Evolutionary conservation across 2,329 filamentous ascomycete genomes (phyloP), one percentile per base, ranked within the genome.

Genomic region (Beauveria sp.): DNA sequence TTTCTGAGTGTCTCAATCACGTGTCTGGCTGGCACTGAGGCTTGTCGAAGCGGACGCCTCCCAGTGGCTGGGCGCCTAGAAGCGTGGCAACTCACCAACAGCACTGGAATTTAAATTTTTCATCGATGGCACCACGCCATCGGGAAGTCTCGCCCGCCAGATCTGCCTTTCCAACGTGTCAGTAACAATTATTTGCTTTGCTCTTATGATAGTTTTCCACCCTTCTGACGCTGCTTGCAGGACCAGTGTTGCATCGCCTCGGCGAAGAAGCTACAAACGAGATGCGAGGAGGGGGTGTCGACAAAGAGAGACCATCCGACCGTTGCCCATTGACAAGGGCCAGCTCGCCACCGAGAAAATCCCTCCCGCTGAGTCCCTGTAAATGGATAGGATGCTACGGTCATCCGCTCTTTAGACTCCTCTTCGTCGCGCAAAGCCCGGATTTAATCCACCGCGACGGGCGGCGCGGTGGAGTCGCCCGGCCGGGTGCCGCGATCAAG

Each of bases 21-120:
- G 48, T 59, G 54, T 62, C 51, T 57, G 38, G 34, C 42, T 43
- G 43, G 34, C 34, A 57, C 26, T 42, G 34, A 62, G 46, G 61
- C 46, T 56, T 42, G 38, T 5, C n/a, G 20, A 49, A 46, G 31
- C 52, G 12, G n/a, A 22, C 45, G 54, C 20, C 48, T 58, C 34
- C 18, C 5, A 28, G 54, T 62, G 61, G 61, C 54, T 62, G 49
- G 61, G 40, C 34, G 18, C 26, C 38, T 7, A 24, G 20, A n/a
- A 26, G 20, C 31, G 53, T 57, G 53, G 53, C 60, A 57, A 51
- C 46, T 51, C 53, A 42, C 40, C 50, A 61, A 57, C 53, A 51
- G 60, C 60, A 57, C 60, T 62, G 60, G 60, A 53, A 58, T 62
- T 45, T 46, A 12, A 53, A 46, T 26, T 58, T 62, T 57, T 61